A percentile compares a stretch with the other conserved stretches of the same genome.
Conservation (phyloP, 169 alveolate species). For the Perkinsus olseni region DNA sequence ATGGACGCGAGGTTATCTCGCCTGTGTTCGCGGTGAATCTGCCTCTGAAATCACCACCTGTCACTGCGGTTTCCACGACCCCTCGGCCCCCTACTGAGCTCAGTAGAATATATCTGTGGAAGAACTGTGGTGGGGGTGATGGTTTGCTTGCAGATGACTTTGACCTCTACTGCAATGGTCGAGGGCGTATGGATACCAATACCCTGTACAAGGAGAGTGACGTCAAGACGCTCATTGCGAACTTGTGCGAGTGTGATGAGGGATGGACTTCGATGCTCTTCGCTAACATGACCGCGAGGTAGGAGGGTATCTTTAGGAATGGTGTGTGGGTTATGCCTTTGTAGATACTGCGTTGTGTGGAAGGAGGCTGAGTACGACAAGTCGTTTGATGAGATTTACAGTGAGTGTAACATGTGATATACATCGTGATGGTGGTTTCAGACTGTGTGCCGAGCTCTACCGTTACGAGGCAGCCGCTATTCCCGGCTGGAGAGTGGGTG, state of each 20-base stretch:
- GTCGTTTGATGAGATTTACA: neutral
- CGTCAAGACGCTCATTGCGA: neutral
- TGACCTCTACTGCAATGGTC: neutral
- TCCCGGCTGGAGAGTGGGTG: neutral
- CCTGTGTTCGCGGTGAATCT: neutral
- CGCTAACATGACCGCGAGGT: neutral
- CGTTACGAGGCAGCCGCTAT: neutral
- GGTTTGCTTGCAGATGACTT: neutral
- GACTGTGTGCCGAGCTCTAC: neutral
- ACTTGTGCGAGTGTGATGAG: neutral
- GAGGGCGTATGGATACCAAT: neutral
- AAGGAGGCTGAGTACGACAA: neutral
- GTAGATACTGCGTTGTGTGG: neutral
- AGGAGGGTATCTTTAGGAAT: neutral
- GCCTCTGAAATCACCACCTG: neutral
- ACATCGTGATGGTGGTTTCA: neutral
- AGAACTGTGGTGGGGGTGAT: neutral
- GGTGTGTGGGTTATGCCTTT: neutral
- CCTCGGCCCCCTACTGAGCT: neutral
- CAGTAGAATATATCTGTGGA: neutral
- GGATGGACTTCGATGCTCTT: neutral
- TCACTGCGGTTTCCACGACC: neutral
- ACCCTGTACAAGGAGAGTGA: neutral
- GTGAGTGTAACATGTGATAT: neutral
- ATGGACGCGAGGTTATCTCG: neutral